phyloP scores from a whole-genome alignment of 495 filamentous ascomycete species.

The Aspergillus sclerotiicarbonarius region DNA sequence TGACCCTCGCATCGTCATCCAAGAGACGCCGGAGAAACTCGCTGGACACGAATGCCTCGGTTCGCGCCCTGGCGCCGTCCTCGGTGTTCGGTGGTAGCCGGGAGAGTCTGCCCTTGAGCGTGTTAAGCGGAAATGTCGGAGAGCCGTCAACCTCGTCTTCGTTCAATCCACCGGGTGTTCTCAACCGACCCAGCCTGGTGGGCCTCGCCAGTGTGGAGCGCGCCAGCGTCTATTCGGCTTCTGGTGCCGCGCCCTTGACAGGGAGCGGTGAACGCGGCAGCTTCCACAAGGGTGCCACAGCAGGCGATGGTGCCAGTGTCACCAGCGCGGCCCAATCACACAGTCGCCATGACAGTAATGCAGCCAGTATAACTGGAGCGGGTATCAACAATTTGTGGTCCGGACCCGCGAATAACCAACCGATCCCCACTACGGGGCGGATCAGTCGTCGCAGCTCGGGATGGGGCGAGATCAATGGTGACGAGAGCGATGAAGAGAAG shows the following conservation, averaged over 20 bases:
- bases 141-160: constrained; percentile 47
- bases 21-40: constrained; percentile 85
- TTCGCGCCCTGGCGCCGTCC: constrained; percentile 87
- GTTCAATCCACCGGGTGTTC: constrained; percentile 50
- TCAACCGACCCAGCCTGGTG: constrained; percentile 54
- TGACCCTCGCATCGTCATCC: constrained; percentile 94
- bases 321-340: constrained; percentile 76
- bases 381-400: constrained; percentile 10
- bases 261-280: constrained; percentile 72
- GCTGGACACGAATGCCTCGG: constrained; percentile 92
- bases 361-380: constrained; percentile 65
- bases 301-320: constrained; percentile 73
- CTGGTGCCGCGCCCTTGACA: constrained; percentile 63
- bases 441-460: constrained; percentile 62
- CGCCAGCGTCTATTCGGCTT: constrained; percentile 81
- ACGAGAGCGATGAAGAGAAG: constrained; percentile 37
- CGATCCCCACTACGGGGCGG: constrained; percentile 40
- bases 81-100: constrained; percentile 87
- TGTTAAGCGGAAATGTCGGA: constrained; percentile 76
- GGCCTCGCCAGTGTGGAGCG: constrained; percentile 70
- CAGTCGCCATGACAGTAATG: constrained; percentile 76
- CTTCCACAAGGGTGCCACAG: constrained; percentile 59
- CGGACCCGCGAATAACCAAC: constrained; percentile 10
- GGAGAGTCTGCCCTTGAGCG: constrained; percentile 84
- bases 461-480: constrained; percentile 58